A percentile compares a stretch with the other conserved stretches of the same genome.
These are phyloP conservation scores for Rhizophagus clarus DNA, from an alignment of 192 early-diverging fungal genomes.

Conservation along the genomic window DNA sequence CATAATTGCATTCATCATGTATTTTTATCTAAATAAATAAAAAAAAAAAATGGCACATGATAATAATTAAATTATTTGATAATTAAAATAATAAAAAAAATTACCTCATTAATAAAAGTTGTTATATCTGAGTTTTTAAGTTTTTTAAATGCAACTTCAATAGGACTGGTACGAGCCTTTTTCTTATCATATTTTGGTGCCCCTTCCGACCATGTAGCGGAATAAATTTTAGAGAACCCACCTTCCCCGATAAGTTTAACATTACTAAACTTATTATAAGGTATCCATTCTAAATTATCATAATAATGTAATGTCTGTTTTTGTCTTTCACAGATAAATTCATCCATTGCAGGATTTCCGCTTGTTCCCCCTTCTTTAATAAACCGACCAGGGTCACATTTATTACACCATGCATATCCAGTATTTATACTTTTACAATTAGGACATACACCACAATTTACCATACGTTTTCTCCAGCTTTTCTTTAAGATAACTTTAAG, in stretches of 20 bases:
- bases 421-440: no score
- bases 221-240: not conserved
- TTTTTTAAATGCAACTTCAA: not conserved
- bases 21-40: not conserved
- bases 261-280: not conserved
- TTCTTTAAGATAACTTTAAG: no score
- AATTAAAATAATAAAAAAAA: no score
- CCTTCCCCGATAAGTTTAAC: not conserved
- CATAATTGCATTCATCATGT: not conserved
- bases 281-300: slow-evolving; percentile 22
- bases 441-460: no score
- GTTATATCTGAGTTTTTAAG: not conserved
- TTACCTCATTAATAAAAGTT: slow-evolving; percentile 1
- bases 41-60: no score
- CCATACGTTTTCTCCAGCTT: no score
- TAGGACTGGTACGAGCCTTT: not conserved
- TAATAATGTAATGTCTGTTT: not conserved
- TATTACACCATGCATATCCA: no score
- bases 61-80: no score
- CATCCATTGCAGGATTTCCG: no score
- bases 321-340: not conserved
- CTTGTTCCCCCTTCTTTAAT: no score
- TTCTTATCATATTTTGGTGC: no score
- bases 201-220: not conserved
- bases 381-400: no score